These are phyloP conservation scores for Pythium sp. DNA, from an alignment of 352 stramenopile species.

Conservation along the genomic window DNA sequence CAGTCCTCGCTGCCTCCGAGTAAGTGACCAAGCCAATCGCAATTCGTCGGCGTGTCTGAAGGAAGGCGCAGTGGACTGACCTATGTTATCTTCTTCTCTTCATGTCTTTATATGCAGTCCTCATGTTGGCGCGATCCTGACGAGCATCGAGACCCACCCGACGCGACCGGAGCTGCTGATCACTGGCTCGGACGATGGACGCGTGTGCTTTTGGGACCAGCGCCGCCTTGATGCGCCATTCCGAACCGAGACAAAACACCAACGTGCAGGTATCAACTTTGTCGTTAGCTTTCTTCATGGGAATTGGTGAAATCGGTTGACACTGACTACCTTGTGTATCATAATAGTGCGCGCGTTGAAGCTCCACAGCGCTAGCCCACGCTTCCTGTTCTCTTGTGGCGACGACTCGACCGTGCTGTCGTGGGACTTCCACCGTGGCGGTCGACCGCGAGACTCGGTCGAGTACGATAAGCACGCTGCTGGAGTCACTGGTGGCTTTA, in stretches of 20 bases:
- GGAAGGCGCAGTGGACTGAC: background rate
- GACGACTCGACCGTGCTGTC: conserved; percentile 62
- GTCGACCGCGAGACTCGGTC: conserved; percentile 39
- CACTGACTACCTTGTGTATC: conserved; percentile 3
- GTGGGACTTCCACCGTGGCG: conserved; percentile 74
- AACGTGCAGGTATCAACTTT: conserved; percentile 36
- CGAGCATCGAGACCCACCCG: conserved; percentile 67
- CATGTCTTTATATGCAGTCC: conserved; percentile 20
- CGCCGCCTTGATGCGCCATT: conserved; percentile 64
- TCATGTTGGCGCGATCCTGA: conserved; percentile 41
- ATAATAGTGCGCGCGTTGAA: conserved; percentile 54
- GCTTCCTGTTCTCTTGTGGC: conserved; percentile 59
- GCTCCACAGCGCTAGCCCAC: conserved; percentile 59
- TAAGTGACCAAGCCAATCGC: conserved; percentile 26
- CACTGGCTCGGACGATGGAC: conserved; percentile 64
- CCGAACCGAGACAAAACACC: conserved; percentile 62
- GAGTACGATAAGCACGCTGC: conserved; percentile 49
- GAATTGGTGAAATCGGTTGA: background rate
- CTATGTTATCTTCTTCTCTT: background rate
- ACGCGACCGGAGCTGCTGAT: conserved; percentile 76
- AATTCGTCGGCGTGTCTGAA: background rate
- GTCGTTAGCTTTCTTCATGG: background rate
- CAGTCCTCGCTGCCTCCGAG: conserved; percentile 49
- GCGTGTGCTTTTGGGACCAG: conserved; percentile 72
- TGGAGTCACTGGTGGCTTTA: conserved; percentile 16